These are phyloP conservation scores for Scheffersomyces titani DNA, from an alignment of 1,139 yeast genomes.

Conservation along the genomic window DNA sequence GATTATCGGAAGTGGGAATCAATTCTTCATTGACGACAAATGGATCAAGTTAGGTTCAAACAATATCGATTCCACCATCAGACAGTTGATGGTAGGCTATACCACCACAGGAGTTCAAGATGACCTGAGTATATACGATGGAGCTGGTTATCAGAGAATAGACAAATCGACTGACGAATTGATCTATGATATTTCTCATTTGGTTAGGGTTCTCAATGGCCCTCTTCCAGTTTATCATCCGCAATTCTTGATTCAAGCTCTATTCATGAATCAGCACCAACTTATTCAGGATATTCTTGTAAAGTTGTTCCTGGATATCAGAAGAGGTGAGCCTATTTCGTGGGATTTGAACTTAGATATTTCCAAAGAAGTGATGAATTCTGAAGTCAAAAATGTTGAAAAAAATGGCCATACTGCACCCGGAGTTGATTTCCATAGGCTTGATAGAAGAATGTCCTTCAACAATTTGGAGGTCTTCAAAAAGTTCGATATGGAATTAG, in stretches of 20 bases:
- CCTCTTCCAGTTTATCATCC: constrained; percentile 93
- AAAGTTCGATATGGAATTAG: constrained; percentile 45
- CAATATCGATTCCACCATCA: constrained; percentile 34
- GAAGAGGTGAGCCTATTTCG: constrained; percentile 35
- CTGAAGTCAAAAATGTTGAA: constrained; percentile 1
- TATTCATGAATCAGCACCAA: constrained; percentile 62
- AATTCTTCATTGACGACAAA: constrained; percentile 78
- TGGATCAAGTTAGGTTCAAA: constrained; percentile 39
- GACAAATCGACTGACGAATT: constrained; percentile 9
- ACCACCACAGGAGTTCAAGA: constrained; percentile 44
- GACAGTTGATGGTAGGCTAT: constrained; percentile 54
- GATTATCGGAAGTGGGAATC: constrained; percentile 88
- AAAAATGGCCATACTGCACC: constrained; percentile 7
- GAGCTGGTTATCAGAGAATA: constrained; percentile 27
- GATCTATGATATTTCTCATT: constrained; percentile 43
- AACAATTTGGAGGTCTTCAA: constrained; percentile 29
- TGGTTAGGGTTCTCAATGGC: constrained; percentile 80
- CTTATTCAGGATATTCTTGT: constrained; percentile 61
- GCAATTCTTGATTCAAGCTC: constrained; percentile 75
- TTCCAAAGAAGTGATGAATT: constrained; percentile 14
- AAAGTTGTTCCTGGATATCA: constrained; percentile 49
- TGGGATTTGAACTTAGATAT: constrained; percentile 41
- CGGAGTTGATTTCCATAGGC: background rate
- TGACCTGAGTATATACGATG: constrained; percentile 24
- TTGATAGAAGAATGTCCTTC: background rate